Base-by-base conservation (phyloP, 2,329 filamentous ascomycete species). In the Xylariaceae sp. region DNA sequence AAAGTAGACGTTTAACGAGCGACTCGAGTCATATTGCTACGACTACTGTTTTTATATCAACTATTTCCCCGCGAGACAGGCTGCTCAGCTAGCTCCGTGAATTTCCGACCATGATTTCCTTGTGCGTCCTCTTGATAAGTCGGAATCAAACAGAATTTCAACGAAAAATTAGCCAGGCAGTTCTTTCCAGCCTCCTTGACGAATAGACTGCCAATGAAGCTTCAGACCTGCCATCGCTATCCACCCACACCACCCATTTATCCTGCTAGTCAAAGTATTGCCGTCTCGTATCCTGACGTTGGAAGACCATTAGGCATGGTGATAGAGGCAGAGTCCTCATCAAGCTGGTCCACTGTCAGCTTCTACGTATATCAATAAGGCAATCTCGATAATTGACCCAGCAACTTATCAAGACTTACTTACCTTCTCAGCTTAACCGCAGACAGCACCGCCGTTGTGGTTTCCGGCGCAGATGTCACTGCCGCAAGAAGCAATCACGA, bases 391-490 rank as follows among this genome's bases (percentile, higher is more conserved):
- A 29, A 29, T 9, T 9, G 9, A 29, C 26, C 6, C 5, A 29
- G n/a, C n/a, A 29, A 9, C 26, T 5, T 29, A 5, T 29, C 26
- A 9, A 9, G 26, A 29, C n/a, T 29, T 6, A 29, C 26, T 29
- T 9, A 29, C 9, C 26, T 29, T 9, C 26, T 29, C 26, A n/a
- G 17, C 29, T 58, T 58, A 58, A 24, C 45, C 56, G 17, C 60
- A 62, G 60, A 62, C 57, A 31, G 60, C 60, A 4, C 60, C 60
- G 16, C 37, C 37, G 57, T 62, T 62, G 49, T 60, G 49, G 50
- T 62, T 62, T 14, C 60, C 60, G 21, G 56, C 60, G 43, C 60
- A 62, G 57, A 23, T 58, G 46, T 11, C 2, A 45, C 53, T 44
- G 46, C 50, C 57, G 53, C 60, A 62, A 14, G 57, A 51, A 36